Conservation (phyloP, 495 filamentous ascomycete species). For the Hypoxylon crocopeplum region DNA sequence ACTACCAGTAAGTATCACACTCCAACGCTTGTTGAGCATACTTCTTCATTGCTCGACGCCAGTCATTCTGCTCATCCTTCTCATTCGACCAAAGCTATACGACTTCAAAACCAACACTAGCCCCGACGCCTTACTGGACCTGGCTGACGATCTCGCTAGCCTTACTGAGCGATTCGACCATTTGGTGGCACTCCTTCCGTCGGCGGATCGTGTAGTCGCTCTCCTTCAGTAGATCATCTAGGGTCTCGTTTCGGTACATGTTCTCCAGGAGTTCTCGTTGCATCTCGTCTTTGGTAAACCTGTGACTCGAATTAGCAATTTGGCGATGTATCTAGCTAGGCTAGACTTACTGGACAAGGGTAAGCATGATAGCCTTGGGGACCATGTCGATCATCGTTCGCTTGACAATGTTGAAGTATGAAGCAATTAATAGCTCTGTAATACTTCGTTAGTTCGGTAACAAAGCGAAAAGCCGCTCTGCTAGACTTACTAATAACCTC, state of each 20-base stretch:
- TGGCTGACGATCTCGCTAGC: constrained; percentile 97
- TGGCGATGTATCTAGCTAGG: background rate
- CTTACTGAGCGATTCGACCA: constrained; percentile 90
- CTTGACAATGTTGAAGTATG: constrained; percentile 97
- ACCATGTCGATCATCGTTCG: constrained; percentile 99
- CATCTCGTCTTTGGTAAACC: constrained; percentile 97
- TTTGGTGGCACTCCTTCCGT: constrained; percentile 98
- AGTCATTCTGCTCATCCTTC: background rate
- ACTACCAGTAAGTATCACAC: constrained; percentile 10
- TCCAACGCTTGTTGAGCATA: constrained; percentile 5
- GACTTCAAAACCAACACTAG: background rate
- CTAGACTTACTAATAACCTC: constrained; percentile 93
- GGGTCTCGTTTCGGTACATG: constrained; percentile 89
- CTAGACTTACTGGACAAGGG: constrained; percentile 82
- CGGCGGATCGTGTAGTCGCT: constrained; percentile 94
- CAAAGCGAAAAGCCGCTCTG: constrained; percentile 5
- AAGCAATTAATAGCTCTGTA: constrained; percentile 89
- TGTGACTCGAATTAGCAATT: constrained; percentile 47
- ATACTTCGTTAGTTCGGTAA: constrained; percentile 29
- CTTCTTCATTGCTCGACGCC: background rate
- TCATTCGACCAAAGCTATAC: constrained; percentile 4
- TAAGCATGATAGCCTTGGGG: constrained; percentile 99
- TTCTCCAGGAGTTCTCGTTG: constrained; percentile 97
- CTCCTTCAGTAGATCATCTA: constrained; percentile 96
- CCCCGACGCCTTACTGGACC: constrained; percentile 73